Percentiles rank a stretch among this genome's conserved stretches.
phyloP scores from a whole-genome alignment of 2,329 filamentous ascomycete genomes.

The Fusarium coicis region DNA sequence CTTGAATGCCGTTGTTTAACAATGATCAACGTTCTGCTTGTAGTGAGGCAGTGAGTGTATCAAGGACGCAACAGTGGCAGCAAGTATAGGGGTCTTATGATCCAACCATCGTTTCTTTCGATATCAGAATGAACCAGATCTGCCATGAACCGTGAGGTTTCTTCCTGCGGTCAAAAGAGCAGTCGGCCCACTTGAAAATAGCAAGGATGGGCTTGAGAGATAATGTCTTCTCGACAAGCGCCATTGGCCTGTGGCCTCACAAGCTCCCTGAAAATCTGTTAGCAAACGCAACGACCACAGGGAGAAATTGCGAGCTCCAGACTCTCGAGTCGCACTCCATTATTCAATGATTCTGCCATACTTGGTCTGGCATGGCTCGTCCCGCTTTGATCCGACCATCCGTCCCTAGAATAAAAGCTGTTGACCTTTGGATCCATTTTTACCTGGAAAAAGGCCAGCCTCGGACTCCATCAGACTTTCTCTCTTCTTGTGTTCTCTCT shows the following conservation, averaged over 20 bases:
- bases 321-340: slow-evolving; percentile 6
- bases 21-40: background rate
- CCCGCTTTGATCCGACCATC: slow-evolving; percentile 37
- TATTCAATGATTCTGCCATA: slow-evolving; percentile 13
- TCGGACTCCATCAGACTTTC: slow-evolving; percentile 32
- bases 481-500: slow-evolving; percentile 24
- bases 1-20: background rate
- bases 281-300: slow-evolving; percentile 4
- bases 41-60: background rate
- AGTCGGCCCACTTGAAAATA: slow-evolving; percentile 2
- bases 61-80: background rate
- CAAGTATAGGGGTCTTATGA: background rate
- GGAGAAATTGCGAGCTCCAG: slow-evolving; percentile 6
- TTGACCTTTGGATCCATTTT: slow-evolving; percentile 34
- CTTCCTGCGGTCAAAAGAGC: background rate
- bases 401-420: slow-evolving; percentile 28
- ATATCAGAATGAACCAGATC: background rate
- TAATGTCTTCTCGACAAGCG: slow-evolving; percentile 2
- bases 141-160: background rate
- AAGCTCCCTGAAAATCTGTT: slow-evolving; percentile 6
- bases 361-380: slow-evolving; percentile 31
- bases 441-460: slow-evolving; percentile 22
- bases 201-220: slow-evolving; percentile 14
- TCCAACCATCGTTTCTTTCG: background rate
- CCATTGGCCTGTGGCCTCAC: background rate